phyloP scores from a whole-genome alignment of 306 rosid species.

The Canavalia gladiata region DNA sequence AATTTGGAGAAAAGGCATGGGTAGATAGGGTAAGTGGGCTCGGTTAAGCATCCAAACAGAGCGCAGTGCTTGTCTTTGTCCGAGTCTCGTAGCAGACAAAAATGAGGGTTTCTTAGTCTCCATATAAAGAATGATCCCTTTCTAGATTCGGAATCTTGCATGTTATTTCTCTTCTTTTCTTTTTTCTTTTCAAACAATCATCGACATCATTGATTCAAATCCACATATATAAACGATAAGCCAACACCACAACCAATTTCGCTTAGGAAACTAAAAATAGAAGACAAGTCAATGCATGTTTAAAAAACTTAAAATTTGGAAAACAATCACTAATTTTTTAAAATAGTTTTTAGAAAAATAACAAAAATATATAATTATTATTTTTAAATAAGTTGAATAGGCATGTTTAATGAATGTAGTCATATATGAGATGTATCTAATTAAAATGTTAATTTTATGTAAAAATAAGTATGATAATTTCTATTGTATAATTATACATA shows the following conservation, averaged over 20 bases:
- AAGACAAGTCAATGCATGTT: no score
- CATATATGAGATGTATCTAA: no score
- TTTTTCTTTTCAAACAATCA: background rate
- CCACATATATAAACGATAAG: background rate
- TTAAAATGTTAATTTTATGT: no score
- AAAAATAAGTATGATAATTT: no score
- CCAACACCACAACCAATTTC: background rate
- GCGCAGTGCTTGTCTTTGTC: slow-evolving; percentile 23
- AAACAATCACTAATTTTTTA: no score
- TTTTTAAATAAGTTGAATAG: no score
- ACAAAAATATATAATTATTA: no score
- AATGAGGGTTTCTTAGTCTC: slow-evolving; percentile 4
- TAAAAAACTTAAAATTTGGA: no score
- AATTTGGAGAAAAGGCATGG: background rate
- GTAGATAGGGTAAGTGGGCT: slow-evolving; percentile 27
- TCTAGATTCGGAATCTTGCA: slow-evolving; percentile 45
- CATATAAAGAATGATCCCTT: slow-evolving; percentile 21
- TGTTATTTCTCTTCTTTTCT: background rate
- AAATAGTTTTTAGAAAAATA: no score
- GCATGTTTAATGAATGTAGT: no score
- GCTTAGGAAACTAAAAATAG: no score
- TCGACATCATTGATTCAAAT: background rate
- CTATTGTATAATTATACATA: no score
- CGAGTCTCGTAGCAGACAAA: slow-evolving; percentile 1
- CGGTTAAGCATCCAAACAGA: background rate